These are phyloP conservation scores for Multifurca ochricompacta DNA, from an alignment of 768 basidiomycete genomes.

Conservation along the genomic window DNA sequence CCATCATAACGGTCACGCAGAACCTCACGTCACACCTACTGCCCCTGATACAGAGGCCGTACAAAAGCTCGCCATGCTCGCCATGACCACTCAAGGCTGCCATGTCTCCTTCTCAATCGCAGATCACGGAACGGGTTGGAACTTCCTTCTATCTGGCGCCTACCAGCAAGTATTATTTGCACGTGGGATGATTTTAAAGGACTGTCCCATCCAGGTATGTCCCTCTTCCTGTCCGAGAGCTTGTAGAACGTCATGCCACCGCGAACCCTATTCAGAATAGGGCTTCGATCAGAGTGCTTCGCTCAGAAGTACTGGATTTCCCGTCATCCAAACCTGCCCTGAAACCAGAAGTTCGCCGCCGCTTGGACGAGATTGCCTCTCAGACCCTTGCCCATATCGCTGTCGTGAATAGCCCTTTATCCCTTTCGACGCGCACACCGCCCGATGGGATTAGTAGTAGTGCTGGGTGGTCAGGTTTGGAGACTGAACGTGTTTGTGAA, in stretches of 20 bases:
- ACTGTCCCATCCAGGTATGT: slow-evolving; percentile 76
- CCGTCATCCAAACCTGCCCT: slow-evolving; percentile 69
- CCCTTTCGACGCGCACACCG: slow-evolving; percentile 66
- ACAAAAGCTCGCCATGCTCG: slow-evolving; percentile 68
- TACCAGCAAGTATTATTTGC: slow-evolving; percentile 92
- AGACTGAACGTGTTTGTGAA: slow-evolving; percentile 91
- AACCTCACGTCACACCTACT: slow-evolving; percentile 28
- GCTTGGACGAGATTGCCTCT: slow-evolving; percentile 90
- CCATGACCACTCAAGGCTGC: slow-evolving; percentile 74
- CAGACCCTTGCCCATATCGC: slow-evolving; percentile 91
- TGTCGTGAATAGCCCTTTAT: slow-evolving; percentile 79
- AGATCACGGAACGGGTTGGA: slow-evolving; percentile 71
- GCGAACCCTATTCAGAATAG: slow-evolving; percentile 49
- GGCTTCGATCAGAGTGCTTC: slow-evolving; percentile 80
- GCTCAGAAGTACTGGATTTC: slow-evolving; percentile 88
- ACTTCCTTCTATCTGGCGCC: slow-evolving; percentile 83
- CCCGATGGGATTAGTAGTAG: slow-evolving; percentile 70
- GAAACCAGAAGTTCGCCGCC: slow-evolving; percentile 73
- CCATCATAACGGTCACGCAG: slow-evolving; percentile 26
- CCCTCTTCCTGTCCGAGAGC: slow-evolving; percentile 12
- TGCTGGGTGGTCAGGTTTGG: slow-evolving; percentile 83
- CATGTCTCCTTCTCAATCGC: slow-evolving; percentile 72
- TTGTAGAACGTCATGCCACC: slow-evolving; percentile 18
- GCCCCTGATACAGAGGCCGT: slow-evolving; percentile 64
- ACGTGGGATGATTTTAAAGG: slow-evolving; percentile 81